Percentiles rank a stretch among this genome's conserved stretches.
phyloP scores from a whole-genome alignment of 2,329 filamentous ascomycete species.

The Cercospora nicotianae region DNA sequence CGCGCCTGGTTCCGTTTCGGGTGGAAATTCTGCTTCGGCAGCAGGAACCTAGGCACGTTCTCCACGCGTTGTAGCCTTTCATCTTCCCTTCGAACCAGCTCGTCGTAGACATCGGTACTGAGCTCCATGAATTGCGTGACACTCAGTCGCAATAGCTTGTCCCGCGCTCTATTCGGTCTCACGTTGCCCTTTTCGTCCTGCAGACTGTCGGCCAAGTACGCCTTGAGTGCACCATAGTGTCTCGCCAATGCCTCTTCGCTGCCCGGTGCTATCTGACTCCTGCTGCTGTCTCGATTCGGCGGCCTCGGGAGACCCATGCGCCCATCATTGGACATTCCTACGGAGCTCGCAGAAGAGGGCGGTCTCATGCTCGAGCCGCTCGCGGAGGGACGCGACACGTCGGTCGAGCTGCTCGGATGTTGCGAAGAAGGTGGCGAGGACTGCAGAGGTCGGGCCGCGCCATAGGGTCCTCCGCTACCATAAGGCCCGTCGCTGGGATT shows the following conservation, averaged over 20 bases:
- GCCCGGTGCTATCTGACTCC: constrained; percentile 50
- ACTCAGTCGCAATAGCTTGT: constrained; percentile 88
- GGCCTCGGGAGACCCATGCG: constrained; percentile 45
- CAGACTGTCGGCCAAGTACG: constrained; percentile 68
- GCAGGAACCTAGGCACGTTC: constrained; percentile 67
- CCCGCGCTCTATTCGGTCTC: constrained; percentile 83
- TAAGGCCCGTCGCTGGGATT: constrained; percentile 32
- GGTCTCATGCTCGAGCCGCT: constrained; percentile 51
- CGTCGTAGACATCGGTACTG: constrained; percentile 96
- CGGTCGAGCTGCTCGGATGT: constrained; percentile 43
- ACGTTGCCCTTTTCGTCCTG: constrained; percentile 73
- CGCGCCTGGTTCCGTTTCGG: constrained; percentile 97
- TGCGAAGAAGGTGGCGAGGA: constrained; percentile 40
- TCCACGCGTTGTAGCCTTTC: constrained; percentile 49
- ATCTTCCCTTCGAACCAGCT: constrained; percentile 82
- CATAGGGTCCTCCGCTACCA: constrained; percentile 33
- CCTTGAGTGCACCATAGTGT: constrained; percentile 78
- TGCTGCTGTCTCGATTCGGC: constrained; percentile 52
- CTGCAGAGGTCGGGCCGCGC: constrained; percentile 33
- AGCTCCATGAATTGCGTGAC: constrained; percentile 94
- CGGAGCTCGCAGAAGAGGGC: constrained; percentile 83
- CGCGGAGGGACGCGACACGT: constrained; percentile 54
- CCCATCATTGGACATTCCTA: constrained; percentile 81
- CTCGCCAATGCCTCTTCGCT: constrained; percentile 70
- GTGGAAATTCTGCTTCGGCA: constrained; percentile 87